These are phyloP conservation scores for Penicillium samsonianum DNA, from an alignment of 495 filamentous ascomycete genomes.

Conservation along the genomic window DNA sequence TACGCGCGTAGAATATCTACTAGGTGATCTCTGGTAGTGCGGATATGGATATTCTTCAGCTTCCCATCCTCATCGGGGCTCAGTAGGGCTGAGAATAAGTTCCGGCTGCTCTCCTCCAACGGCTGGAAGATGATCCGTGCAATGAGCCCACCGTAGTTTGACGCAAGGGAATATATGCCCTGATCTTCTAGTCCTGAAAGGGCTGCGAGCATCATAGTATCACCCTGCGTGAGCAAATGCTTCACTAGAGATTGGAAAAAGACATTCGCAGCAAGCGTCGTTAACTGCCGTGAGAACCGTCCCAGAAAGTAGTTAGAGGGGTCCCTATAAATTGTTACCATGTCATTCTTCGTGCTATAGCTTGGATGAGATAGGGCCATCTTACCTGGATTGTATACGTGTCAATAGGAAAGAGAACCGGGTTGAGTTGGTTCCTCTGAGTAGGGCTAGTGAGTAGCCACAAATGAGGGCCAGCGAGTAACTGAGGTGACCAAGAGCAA, in stretches of 20 bases:
- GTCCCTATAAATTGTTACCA: constrained; percentile 23
- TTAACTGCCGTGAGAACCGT: constrained; percentile 66
- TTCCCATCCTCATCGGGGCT: constrained; percentile 24
- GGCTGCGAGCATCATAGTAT: constrained; percentile 79
- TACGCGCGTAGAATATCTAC: constrained; percentile 42
- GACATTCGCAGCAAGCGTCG: constrained; percentile 70
- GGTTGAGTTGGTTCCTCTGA: constrained; percentile 40
- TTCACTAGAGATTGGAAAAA: constrained; percentile 88
- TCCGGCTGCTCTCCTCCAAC: constrained; percentile 87
- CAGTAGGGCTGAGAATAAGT: constrained; percentile 76
- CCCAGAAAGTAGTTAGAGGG: constrained; percentile 53
- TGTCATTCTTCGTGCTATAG: not conserved
- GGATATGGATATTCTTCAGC: constrained; percentile 18
- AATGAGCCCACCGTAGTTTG: constrained; percentile 90
- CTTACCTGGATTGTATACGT: constrained; percentile 49
- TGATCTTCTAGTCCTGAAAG: constrained; percentile 76
- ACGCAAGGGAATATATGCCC: constrained; percentile 90
- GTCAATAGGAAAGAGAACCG: constrained; percentile 60
- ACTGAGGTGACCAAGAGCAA: constrained; percentile 81
- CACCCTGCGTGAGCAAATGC: constrained; percentile 90
- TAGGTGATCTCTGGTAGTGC: constrained; percentile 37
- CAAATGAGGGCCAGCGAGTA: constrained; percentile 68
- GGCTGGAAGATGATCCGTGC: constrained; percentile 93
- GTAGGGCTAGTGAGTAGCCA: constrained; percentile 62
- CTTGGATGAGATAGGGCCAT: not conserved